These are phyloP conservation scores for Irpex sp. DNA, from an alignment of 1,284 basidiomycete species.

Conservation along the genomic window DNA sequence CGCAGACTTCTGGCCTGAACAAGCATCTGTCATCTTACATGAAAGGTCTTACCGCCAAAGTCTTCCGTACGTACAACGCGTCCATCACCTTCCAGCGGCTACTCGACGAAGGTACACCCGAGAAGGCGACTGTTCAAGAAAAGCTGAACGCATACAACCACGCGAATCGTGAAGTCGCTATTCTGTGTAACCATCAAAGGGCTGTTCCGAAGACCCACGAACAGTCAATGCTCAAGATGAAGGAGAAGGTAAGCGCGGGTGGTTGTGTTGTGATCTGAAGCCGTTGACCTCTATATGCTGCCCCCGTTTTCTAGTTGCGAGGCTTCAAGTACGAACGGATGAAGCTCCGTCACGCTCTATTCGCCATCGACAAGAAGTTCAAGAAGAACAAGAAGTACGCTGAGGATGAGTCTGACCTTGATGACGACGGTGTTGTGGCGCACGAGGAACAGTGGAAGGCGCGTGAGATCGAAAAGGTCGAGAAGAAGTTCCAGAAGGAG, in stretches of 20 bases:
- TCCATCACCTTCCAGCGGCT: slow-evolving; percentile 92
- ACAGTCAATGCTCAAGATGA: slow-evolving; percentile 89
- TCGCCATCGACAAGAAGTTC: slow-evolving; percentile 71
- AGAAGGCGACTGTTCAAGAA: slow-evolving; percentile 78
- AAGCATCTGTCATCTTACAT: slow-evolving; percentile 90
- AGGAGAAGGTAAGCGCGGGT: slow-evolving; percentile 64
- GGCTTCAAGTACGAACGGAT: slow-evolving; percentile 91
- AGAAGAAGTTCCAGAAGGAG: slow-evolving; percentile 88
- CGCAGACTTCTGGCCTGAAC: slow-evolving; percentile 80
- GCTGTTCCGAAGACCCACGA: slow-evolving; percentile 89
- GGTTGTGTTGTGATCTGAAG: neutral
- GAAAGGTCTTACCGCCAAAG: slow-evolving; percentile 95
- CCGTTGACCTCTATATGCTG: slow-evolving; percentile 6
- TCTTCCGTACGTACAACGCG: slow-evolving; percentile 99
- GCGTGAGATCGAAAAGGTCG: slow-evolving; percentile 82
- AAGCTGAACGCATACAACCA: slow-evolving; percentile 95
- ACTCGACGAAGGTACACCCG: slow-evolving; percentile 73
- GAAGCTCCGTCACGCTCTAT: slow-evolving; percentile 83
- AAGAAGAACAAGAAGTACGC: slow-evolving; percentile 81
- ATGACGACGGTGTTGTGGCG: slow-evolving; percentile 84
- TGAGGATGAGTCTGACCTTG: slow-evolving; percentile 88
- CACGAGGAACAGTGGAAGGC: slow-evolving; percentile 80
- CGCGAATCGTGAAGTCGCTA: slow-evolving; percentile 92
- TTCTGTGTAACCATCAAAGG: slow-evolving; percentile 97
- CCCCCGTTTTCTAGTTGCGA: slow-evolving; percentile 44